Evolutionary conservation across 441 rosid species (phyloP).

Genomic region (Gossypium gossypioides): DNA sequence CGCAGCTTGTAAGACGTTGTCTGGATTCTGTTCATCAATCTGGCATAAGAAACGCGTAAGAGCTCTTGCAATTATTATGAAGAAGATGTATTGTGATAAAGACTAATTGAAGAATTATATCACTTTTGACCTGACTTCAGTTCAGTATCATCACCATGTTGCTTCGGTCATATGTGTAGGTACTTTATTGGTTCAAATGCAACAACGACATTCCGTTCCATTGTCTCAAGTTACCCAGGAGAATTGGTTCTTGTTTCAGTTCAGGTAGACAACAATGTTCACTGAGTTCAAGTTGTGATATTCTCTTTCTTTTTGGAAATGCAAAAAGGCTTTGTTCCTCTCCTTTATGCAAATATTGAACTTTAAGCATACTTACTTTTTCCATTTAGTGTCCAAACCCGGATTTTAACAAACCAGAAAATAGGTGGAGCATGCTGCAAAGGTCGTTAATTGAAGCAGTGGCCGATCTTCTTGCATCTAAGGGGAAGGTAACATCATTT

Average conservation of each 20-base stretch:
- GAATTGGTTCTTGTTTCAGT: conserved; percentile 47
- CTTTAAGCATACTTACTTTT: conserved; percentile 6
- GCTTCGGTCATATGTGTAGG: conserved; percentile 22
- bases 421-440: conserved; percentile 71
- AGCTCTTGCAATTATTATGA: conserved; percentile 10
- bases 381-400: conserved; percentile 63
- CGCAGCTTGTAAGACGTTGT: conserved; percentile 48
- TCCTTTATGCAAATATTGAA: not conserved
- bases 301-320: not conserved
- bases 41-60: conserved; percentile 46
- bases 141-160: conserved; percentile 1
- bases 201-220: conserved; percentile 50
- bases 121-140: conserved; percentile 6
- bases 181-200: conserved; percentile 57
- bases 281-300: not conserved
- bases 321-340: not conserved
- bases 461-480: conserved; percentile 39
- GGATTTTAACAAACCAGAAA: conserved; percentile 51
- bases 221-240: conserved; percentile 57
- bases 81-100: not conserved
- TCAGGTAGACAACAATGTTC: conserved; percentile 34
- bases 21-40: conserved; percentile 33
- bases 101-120: not conserved
- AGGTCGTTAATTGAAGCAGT: conserved; percentile 57
- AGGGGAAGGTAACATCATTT: conserved; percentile 46